Base-by-base conservation (phyloP, 768 basidiomycete genomes). In the Pleurotus salmoneostramineus region DNA sequence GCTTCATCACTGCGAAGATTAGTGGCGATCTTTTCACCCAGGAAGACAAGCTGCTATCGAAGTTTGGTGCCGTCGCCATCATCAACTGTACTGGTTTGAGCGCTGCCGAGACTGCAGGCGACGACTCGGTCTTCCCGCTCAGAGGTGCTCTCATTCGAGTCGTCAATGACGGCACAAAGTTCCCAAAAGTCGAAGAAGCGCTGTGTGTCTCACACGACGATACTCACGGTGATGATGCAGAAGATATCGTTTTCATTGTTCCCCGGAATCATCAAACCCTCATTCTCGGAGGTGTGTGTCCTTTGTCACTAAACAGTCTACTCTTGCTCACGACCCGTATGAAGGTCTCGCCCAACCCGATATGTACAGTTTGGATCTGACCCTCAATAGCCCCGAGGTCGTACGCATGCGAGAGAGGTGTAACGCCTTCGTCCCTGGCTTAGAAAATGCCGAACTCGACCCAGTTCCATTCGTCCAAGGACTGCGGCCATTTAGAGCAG, bases 31-130 rank as follows among this genome's bases (percentile, higher is more conserved):
- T 74, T 27, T 60, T 73, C 7, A 58, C 57, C 11, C 57, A 63
- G 31, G 70, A 71, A 56, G 62, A 64, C 32, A 55, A 35, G 5
- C 62, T 75, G 3, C 64, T 66, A 27, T 43, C 56, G 2, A 59
- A 66, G 45, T 75, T 65, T 61, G 56, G 51, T 17, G 71, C 68
- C 3, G 61, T 67, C 35, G 67, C 66, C 40, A 68, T 76, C 58
- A 67, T 77, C 50, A 71, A 77, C 59, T 69, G 69, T 21, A 72
- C 72, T 4, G 75, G 74, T 4, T 66, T 77, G 21, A 64, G 66
- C 5, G 65, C 68, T 5, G 56, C 61, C 11, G 64, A 69, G 33
- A 67, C 72, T 31, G 74, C 73, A 0, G 66, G 61, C 7, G 75
- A 77, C 61, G 47, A 62, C 31, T 67, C 65, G 4, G 68, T 69